Evolutionary conservation across 176 grass and related monocot genomes (phyloP).

Genomic region (Otatea glauca): DNA sequence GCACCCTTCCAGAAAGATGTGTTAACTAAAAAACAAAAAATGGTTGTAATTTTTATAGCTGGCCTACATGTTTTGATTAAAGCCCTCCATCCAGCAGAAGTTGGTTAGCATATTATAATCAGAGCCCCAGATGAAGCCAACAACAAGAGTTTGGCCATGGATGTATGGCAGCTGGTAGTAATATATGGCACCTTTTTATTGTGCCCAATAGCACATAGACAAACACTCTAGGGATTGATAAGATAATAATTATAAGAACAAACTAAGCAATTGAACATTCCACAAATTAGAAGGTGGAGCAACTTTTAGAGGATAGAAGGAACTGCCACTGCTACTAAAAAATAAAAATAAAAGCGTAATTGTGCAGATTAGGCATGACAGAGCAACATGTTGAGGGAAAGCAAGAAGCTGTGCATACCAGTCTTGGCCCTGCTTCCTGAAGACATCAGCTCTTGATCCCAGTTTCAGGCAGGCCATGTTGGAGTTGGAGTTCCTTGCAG

Average conservation of each 20-base stretch:
- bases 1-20: constrained; percentile 19
- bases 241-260: constrained; percentile 4
- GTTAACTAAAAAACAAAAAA: constrained; percentile 35
- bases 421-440: constrained; percentile 69
- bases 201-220: constrained; percentile 16
- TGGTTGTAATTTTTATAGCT: constrained; percentile 40
- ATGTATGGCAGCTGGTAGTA: constrained; percentile 28
- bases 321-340: background rate
- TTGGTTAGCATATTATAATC: constrained; percentile 50
- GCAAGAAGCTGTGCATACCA: constrained; percentile 53
- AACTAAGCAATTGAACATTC: background rate
- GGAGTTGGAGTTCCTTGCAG: constrained; percentile 24
- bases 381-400: constrained; percentile 40
- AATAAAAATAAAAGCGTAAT: background rate
- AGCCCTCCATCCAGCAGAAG: constrained; percentile 31
- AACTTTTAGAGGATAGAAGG: background rate
- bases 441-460: constrained; percentile 71
- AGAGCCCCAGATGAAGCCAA: constrained; percentile 41
- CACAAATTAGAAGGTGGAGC: background rate
- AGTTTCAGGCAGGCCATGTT: constrained; percentile 73
- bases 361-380: constrained; percentile 28
- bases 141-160: constrained; percentile 38
- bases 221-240: background rate
- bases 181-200: constrained; percentile 33
- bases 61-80: constrained; percentile 34